Base-by-base conservation (phyloP, 2,329 filamentous ascomycete species). In the Laburnicola sp. region DNA sequence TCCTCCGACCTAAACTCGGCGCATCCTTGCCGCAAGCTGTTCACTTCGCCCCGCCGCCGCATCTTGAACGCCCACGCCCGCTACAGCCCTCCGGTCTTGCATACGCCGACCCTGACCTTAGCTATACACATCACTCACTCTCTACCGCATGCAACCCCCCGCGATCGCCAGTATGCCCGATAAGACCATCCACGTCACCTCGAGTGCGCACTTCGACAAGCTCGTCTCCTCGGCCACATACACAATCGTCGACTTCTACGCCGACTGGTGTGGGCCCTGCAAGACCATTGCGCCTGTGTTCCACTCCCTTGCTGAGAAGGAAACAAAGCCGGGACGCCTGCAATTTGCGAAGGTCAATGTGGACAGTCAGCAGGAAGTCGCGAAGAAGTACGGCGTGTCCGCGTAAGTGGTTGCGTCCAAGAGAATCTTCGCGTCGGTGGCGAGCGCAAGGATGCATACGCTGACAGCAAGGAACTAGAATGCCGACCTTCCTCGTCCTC, bases 181-280 rank as follows among this genome's bases (percentile, higher is more conserved):
- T 50, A 69, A 70, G 27, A 71, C 71, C 52, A 60, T 64, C 40
- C 46, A 58, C 39, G 63, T 72, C 37, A 69, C 62, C 41, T 70
- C 67, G 6, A 56, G 63, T 45, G 56, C 69, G 21, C 70, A 74
- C 54, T 72, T 73, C 63, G 62, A 64, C 27, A 66, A 60, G 34
- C 64, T 74, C 26, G 60, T 73, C 44, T 63, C 61, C 32, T 60
- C 65, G 2, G 66, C 67, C 45, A 70, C 69, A 25, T 72, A 70
- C 56, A 74, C 77, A 48, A 72, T 81, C 48, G 73, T 79, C 63
- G 79, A 81, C 66, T 80, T 79, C 74, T 79, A 78, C 64, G 79
- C 79, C 10, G 77, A 77, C 56, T 83, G 81, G 80, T 82, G 81
- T 64, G 80, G 80, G 2, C 81, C 81, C 26, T 83, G 81, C 74